Base-by-base conservation (phyloP, 2,329 filamentous ascomycete genomes). In the Calonectria leucothoes region DNA sequence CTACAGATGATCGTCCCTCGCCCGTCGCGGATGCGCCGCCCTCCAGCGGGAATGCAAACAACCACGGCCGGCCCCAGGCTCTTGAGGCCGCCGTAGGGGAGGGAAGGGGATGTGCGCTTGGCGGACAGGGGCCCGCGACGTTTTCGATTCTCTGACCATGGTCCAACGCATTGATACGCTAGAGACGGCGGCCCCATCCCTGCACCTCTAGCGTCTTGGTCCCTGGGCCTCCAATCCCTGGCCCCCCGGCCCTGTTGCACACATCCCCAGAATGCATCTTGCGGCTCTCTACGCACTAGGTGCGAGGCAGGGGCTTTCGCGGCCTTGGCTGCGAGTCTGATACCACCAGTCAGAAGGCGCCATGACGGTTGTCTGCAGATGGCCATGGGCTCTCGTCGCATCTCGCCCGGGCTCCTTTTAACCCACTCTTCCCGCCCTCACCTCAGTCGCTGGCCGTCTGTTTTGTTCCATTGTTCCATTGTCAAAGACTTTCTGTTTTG, bases 351-450 rank as follows among this genome's bases (percentile, higher is more conserved):
- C 67, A 79, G 69, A 71, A 55, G 42, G 51, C 69, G 61, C 55
- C 63, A 29, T 69, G 31, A 52, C 63, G 33, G 49, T 42, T 55
- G 55, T 57, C 69, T 78, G 73, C 75, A 67, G 49, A 72, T 72
- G 70, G 70, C 64, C 70, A 68, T 55, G 70, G 65, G 59, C 61
- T 59, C 59, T 66, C 29, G 51, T 59, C 72, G 68, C 73, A 78
- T 78, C 78, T 77, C 69, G 59, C 55, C 69, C n/a, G n/a, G 71
- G 77, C 79, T 79, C 79, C 78, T 81, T 81, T 80, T 81, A 81
- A 81, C 66, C 74, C 63, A 73, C 69, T 64, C 66, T 57, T 63
- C 71, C 77, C 79, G 70, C 79, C 69, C 65, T 72, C 74, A 72
- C 66, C 69, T 35, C 70, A 23, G 72, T 76, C 77, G 75, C 76